Percentiles rank a stretch among this genome's conserved stretches.
phyloP scores from a whole-genome alignment of 768 basidiomycete species.

The Sporobolomyces roseus region DNA sequence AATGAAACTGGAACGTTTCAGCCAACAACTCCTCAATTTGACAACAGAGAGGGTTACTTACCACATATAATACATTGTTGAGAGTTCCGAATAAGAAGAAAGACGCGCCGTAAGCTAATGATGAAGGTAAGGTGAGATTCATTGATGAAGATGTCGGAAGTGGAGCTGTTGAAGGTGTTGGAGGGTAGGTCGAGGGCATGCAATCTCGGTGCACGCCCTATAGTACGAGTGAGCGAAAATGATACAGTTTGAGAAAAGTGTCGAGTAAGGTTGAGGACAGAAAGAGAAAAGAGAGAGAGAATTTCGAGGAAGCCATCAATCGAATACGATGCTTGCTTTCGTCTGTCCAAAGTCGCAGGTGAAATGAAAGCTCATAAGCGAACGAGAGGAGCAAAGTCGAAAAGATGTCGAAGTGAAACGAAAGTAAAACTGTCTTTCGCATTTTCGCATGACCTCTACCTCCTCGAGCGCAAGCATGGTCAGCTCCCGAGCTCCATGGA shows the following conservation, averaged over 20 bases:
- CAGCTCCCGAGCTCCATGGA: no score
- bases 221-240: not conserved
- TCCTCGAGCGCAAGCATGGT: no score
- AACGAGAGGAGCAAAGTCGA: no score
- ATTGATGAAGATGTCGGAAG: not conserved
- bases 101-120: not conserved
- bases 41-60: not conserved
- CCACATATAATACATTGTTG: slow-evolving; percentile 65
- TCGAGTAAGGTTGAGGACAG: not conserved
- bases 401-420: no score
- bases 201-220: slow-evolving; percentile 1
- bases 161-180: not conserved
- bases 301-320: no score
- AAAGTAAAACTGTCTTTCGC: no score
- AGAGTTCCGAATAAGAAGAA: slow-evolving; percentile 44
- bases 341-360: no score
- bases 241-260: not conserved
- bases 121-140: not conserved
- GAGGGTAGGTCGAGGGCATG: slow-evolving; percentile 16
- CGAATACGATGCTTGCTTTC: no score
- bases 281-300: not conserved
- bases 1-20: not conserved
- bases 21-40: no score
- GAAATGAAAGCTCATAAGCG: no score
- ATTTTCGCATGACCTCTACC: no score